Base-by-base conservation (phyloP, 1,139 yeast species). In the Geotrichum citri-aurantii region DNA sequence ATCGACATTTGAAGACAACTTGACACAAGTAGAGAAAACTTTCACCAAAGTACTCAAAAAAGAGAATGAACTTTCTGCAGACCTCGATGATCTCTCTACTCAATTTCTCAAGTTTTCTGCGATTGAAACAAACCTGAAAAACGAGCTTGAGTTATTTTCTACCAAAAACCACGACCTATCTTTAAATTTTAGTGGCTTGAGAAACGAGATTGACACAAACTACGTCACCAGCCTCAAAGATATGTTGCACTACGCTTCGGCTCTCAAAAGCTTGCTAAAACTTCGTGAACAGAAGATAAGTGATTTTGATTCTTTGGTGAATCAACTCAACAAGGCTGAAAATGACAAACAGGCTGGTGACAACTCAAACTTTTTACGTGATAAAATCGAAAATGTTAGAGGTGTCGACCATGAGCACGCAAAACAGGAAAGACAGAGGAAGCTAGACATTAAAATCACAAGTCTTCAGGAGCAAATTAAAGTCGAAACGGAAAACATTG, bases 271-370 rank as follows among this genome's bases (percentile, higher is more conserved):
- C 61, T 76, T 92, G 63, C 81, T 93, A 61, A 92, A 88, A 69
- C 78, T 88, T 58, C 90, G 93, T 64, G 98, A 93, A 68, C 92
- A 90, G 69, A 92, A 92, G 71, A 92, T 88, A 65, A 81, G 92
- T 47, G 99, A 93, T 71, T 83, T 87, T 67, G 97, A 93, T 68
- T 96, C 88, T 52, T 77, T 93, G 56, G 82, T 84, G 52, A 96
- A 88, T 59, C 93, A 92, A 69, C 76, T 91, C 58, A 77, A 79
- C 52, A 87, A 89, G 68, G 83, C 96, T 0, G 79, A 81, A 59
- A 73, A 75, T 40, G 98, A 93, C 64, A 82, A 85, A 63, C 82
- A 83, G 60, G 80, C 85, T n/a, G 85, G 86, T 3, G 77, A 79
- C 40, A 79, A 81, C 11, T 79, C 83, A 2, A 80, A 79, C 62